phyloP scores from a whole-genome alignment of 2,329 filamentous ascomycete species.

The Diplocarpon mali region DNA sequence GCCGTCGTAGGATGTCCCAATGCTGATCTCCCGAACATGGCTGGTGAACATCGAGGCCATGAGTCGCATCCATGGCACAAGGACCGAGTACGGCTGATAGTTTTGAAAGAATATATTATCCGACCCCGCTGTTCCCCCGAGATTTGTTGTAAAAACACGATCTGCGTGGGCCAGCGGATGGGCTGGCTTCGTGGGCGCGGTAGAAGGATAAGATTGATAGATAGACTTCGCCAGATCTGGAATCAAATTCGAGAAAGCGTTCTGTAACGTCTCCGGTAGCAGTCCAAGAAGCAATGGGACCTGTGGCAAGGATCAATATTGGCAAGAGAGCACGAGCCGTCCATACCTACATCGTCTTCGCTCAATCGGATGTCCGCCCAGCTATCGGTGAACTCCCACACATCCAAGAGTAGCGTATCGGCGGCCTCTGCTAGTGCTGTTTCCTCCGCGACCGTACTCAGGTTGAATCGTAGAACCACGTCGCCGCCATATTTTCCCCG shows the following conservation, averaged over 20 bases:
- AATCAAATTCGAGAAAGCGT: slow-evolving; percentile 64
- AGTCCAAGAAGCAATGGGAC: slow-evolving; percentile 65
- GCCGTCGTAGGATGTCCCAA: slow-evolving; percentile 82
- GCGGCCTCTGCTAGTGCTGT: slow-evolving; percentile 60
- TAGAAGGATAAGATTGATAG: slow-evolving; percentile 55
- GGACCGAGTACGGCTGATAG: slow-evolving; percentile 76
- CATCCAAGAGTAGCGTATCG: slow-evolving; percentile 68
- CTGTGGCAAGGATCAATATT: slow-evolving; percentile 28
- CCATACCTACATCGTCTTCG: slow-evolving; percentile 53
- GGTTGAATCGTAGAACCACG: slow-evolving; percentile 81
- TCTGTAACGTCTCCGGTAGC: slow-evolving; percentile 62
- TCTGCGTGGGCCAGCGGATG: slow-evolving; percentile 17
- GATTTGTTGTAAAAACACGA: slow-evolving; percentile 25
- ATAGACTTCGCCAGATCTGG: slow-evolving; percentile 70
- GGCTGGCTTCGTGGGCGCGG: slow-evolving; percentile 15
- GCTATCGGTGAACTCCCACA: slow-evolving; percentile 75
- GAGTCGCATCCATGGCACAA: slow-evolving; percentile 79
- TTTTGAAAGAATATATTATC: slow-evolving; percentile 82
- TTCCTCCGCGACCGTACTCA: slow-evolving; percentile 59
- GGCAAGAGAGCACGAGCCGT: background rate
- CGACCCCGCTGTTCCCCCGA: slow-evolving; percentile 25
- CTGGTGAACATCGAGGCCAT: slow-evolving; percentile 83
- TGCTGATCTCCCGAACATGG: slow-evolving; percentile 59
- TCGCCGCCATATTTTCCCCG: slow-evolving; percentile 58
- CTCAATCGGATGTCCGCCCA: slow-evolving; percentile 79